Base-by-base conservation (phyloP, 2,329 filamentous ascomycete species). In the Tolypocladium inflatum region DNA sequence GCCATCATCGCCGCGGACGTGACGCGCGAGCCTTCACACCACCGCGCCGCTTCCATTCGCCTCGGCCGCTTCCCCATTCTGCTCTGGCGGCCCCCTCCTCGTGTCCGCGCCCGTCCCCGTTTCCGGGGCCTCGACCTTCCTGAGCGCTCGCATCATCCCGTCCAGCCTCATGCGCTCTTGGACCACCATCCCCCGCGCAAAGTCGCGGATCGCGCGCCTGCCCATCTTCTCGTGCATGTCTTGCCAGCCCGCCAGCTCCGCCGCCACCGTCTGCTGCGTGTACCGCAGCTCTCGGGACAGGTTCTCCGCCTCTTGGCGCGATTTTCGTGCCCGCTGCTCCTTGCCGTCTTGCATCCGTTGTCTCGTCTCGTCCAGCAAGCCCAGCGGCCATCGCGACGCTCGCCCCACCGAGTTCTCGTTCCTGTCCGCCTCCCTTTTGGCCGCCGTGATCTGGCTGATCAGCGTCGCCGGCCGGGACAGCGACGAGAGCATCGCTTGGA, bases 221-320 rank as follows among this genome's bases (percentile, higher is more conserved):
- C 89, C 91, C 74, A 90, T 85, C 66, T 83, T 84, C 63, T 91
- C 90, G 67, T 96, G 86, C 76, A 91, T 84, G 45, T 95, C 91
- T 67, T 96, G 92, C 91, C 94, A 99, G 19, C 90, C 91, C 0
- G 94, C 94, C 58, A 99, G 73, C 74, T 99, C 94, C 2, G 85
- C 82, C 8, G 95, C 93, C 30, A 97, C 93, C 17, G 93, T 91
- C 71, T 95, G 90, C 74, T 97, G 93, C 54, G 92, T 96, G 71
- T 94, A 96, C 55, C 91, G 79, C 57, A 99, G 76, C 72, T 99
- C 94, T 55, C 84, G 84, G 0, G 88, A 87, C n/a, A 96, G 73
- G 50, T 85, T 82, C 23, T 87, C 83, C 13, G 90, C 82, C 68
- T 97, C 90, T 21, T 79, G 73, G 62, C 87, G 83, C 26, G 83